These are phyloP conservation scores for Colletotrichum sp. DNA, from an alignment of 2,329 filamentous ascomycete species.

Conservation along the genomic window DNA sequence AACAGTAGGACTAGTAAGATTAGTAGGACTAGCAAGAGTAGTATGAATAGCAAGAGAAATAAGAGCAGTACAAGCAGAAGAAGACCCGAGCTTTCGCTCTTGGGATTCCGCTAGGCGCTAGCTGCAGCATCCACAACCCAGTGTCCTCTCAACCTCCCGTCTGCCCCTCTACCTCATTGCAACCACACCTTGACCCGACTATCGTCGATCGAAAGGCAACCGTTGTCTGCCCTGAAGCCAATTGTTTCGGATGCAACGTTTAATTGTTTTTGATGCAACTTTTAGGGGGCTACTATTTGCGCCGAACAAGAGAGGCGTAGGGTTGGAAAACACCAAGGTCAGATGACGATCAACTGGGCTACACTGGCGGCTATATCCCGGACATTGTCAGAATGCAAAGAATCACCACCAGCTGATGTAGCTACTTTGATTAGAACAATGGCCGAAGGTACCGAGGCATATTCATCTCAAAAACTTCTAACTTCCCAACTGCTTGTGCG, in stretches of 20 bases:
- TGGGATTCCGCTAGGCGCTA: neutral
- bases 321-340: too few relatives aligned
- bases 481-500: too few relatives aligned
- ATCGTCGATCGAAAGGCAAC: neutral
- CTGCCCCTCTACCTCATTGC: neutral
- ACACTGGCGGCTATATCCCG: too few relatives aligned
- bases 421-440: too few relatives aligned
- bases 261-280: too few relatives aligned
- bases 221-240: neutral
- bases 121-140: neutral
- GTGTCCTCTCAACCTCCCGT: neutral
- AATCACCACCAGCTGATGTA: rapidly evolving
- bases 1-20: neutral
- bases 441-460: too few relatives aligned
- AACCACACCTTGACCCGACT: neutral
- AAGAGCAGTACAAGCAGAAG: too few relatives aligned
- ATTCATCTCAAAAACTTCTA: rapidly evolving
- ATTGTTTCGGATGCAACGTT: neutral
- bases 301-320: neutral
- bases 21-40: too few relatives aligned
- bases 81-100: neutral
- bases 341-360: too few relatives aligned
- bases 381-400: too few relatives aligned
- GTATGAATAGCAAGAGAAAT: neutral
- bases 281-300: neutral